A percentile compares a stretch with the other conserved stretches of the same genome.
phyloP scores from a whole-genome alignment of 192 early-diverging fungal species.

The Cetraspora pellucida region DNA sequence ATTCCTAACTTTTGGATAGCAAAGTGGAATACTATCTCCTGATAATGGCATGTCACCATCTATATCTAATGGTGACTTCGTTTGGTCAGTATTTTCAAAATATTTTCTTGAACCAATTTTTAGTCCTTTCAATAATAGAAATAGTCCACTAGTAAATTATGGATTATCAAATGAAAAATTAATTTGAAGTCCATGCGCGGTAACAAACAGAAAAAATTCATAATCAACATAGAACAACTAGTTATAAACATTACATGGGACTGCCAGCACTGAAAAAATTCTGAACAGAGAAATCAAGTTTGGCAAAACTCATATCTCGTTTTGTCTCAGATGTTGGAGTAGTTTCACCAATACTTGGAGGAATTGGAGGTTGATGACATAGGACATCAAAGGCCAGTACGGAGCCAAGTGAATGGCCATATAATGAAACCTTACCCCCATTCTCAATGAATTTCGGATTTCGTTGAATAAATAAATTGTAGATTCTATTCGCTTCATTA shows the following conservation, averaged over 20 bases:
- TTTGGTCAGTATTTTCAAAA: too few relatives aligned
- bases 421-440: slow-evolving; percentile 71
- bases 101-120: slow-evolving; percentile 59
- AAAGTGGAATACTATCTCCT: slow-evolving; percentile 38
- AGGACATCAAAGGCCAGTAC: slow-evolving; percentile 80
- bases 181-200: background rate
- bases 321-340: slow-evolving; percentile 9
- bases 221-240: background rate
- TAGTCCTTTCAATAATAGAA: slow-evolving; percentile 73
- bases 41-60: slow-evolving; percentile 10
- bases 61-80: too few relatives aligned
- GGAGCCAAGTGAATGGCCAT: slow-evolving; percentile 81
- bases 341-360: slow-evolving; percentile 45
- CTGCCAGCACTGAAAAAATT: slow-evolving; percentile 79
- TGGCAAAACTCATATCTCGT: slow-evolving; percentile 34
- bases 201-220: background rate
- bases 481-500: slow-evolving; percentile 76
- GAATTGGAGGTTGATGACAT: slow-evolving; percentile 60
- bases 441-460: slow-evolving; percentile 72
- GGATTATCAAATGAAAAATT: background rate
- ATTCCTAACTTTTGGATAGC: slow-evolving; percentile 66
- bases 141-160: slow-evolving; percentile 52
- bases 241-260: slow-evolving; percentile 44
- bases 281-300: slow-evolving; percentile 69
- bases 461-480: slow-evolving; percentile 65